These are phyloP conservation scores for Phaeolepiota aurea DNA, from an alignment of 768 basidiomycete species.

Conservation along the genomic window DNA sequence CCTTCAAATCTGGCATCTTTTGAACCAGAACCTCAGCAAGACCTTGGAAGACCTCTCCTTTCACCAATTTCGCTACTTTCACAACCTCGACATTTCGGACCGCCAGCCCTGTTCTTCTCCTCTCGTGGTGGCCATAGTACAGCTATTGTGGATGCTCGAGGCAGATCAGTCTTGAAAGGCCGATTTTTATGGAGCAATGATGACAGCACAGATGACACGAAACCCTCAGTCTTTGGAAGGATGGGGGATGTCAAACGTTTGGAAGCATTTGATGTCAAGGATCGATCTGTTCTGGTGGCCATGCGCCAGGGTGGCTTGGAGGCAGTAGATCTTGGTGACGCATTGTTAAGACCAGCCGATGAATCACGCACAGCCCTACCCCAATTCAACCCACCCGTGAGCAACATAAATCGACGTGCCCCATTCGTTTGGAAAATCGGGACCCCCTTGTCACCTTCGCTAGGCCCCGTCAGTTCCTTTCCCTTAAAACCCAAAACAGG, in stretches of 20 bases:
- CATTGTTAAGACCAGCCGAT: constrained; percentile 72
- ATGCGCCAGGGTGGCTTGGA: constrained; percentile 84
- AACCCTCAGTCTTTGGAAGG: constrained; percentile 24
- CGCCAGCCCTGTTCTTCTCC: constrained; percentile 80
- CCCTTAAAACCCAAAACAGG: constrained; percentile 30
- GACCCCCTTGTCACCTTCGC: constrained; percentile 43
- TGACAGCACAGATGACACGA: constrained; percentile 38
- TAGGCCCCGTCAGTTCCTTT: constrained; percentile 23
- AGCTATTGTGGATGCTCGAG: constrained; percentile 79
- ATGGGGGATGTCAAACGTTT: constrained; percentile 81
- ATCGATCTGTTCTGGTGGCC: constrained; percentile 73
- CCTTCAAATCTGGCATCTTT: constrained; percentile 15
- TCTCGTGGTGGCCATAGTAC: constrained; percentile 89
- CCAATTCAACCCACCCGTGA: constrained; percentile 54
- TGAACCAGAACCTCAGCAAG: constrained; percentile 7
- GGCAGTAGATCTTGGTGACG: constrained; percentile 73
- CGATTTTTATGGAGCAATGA: constrained; percentile 75
- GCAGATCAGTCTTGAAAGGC: constrained; percentile 75
- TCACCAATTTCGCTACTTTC: constrained; percentile 67
- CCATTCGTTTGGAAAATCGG: constrained; percentile 84
- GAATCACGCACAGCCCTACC: constrained; percentile 69
- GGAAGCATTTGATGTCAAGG: constrained; percentile 73
- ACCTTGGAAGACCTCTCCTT: constrained; percentile 50
- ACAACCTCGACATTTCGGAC: constrained; percentile 79
- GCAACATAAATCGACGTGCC: constrained; percentile 56